Evolutionary conservation across 1,284 basidiomycete species (phyloP), one percentile per base, ranked within the genome.

Genomic region (Amylostereum areolatum): DNA sequence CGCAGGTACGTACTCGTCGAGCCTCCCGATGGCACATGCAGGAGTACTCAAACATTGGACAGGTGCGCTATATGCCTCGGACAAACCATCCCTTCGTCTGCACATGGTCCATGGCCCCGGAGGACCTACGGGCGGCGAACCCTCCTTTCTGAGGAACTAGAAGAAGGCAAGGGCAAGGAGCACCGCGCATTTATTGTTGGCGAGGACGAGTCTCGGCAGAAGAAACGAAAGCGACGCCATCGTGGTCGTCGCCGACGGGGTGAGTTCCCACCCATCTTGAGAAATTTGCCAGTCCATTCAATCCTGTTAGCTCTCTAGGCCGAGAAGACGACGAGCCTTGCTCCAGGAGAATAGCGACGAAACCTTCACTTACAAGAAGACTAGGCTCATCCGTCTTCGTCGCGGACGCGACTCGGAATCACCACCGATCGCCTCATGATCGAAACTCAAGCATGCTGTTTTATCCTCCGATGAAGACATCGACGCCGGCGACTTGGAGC

Each of bases 291-390:
- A 18, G 18, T 18, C 18, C 43, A 54, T 18, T 18, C 48, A 61
- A 53, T 55, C 40, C 43, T 49, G 40, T 33, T 34, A 30, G 46
- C 33, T 35, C 66, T 60, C 58, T 45, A 66, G 77, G 74, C 53
- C 77, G 77, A 46, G 79, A 81, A 51, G 81, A 86, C 29, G 83
- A 85, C 52, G 89, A 75, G n/a, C 72, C 47, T 77, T 99, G 6
- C 67, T 99, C 25, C 91, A 92, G 62, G 97, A 99, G 74, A 99
- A 98, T 60, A 93, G 92, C 3, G 94, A 95, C 7, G 78, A 80
- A 24, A 75, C 79, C 3, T 83, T 82, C 67, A 78, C 73, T 44
- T 63, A 66, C 36, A 60, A 62, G 58, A 72, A 75, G 60, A 77
- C 72, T 59, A 80, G 76, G 59, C 72, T 92, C 40, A 87, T 83